Base-by-base conservation (phyloP, 1,284 basidiomycete genomes). In the Fomitopsis pinicola region DNA sequence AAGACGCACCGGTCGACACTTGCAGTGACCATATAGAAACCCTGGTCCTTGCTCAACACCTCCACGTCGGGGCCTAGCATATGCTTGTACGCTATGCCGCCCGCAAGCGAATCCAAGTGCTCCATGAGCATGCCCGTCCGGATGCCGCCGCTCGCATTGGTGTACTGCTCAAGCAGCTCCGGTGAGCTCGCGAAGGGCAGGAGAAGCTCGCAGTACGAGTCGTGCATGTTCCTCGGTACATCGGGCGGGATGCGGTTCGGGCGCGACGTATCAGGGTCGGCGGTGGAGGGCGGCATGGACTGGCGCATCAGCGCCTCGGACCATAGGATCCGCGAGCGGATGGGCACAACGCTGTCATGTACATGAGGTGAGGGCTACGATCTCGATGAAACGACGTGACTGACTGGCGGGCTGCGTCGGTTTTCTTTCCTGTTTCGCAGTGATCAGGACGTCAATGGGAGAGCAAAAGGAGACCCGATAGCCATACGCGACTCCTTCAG, bases 1-100 rank as follows among this genome's bases (percentile, higher is more conserved):
- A 9, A 9, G 1, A 72, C 78, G 54, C 66, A 87, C 86, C 91
- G 78, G 69, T 94, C 91, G 1, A 92, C 91, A 6, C 87, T 85
- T 40, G 92, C 92, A 1, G 92, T 94, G 8, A 92, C 92, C 63
- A 94, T 82, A 67, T 93, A 94, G 66, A 92, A 87, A 0, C 89
- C 89, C 17, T 82, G 80, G 62, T 88, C 81, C 53, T 78, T 74
- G 59, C 82, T 82, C 8, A 86, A 70, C 1, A 78, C 79, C 62
- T 81, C 70, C 12, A 86, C 83, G 30, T 61, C 65, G 0, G 86
- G 86, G 0, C 85, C 86, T 1, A 93, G 81, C 77, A 91, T 85
- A 73, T 92, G 90, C 68, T 91, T 89, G 75, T 93, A 94, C 1
- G 89, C 82, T 63, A 94, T 91, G 3, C 89, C 90, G 12, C 91